phyloP scores from a whole-genome alignment of 768 basidiomycete genomes.

The Saitozyma sp. region DNA sequence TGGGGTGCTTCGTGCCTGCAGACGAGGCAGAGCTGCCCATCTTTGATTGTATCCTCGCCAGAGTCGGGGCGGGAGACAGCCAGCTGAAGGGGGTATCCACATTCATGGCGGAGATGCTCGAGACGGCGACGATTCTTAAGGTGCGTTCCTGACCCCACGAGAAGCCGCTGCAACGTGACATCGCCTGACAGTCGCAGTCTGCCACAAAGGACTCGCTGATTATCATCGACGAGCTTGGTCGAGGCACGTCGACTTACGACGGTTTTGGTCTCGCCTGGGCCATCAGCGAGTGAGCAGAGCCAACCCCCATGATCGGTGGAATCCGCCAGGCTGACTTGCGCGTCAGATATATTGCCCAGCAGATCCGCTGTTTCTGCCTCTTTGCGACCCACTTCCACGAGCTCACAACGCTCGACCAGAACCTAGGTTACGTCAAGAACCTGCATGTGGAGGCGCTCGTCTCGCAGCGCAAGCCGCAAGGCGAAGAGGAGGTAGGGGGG shows the following conservation, averaged over 20 bases:
- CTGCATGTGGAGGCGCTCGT: constrained; percentile 95
- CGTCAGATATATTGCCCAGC: constrained; percentile 81
- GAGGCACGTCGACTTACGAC: constrained; percentile 95
- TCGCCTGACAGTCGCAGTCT: constrained; percentile 58
- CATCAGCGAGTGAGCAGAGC: constrained; percentile 77
- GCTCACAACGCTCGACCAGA: constrained; percentile 84
- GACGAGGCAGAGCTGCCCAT: constrained; percentile 80
- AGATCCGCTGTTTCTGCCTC: constrained; percentile 88
- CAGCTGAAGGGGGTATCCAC: constrained; percentile 97
- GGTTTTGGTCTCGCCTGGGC: constrained; percentile 98
- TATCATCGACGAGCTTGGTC: constrained; percentile 94
- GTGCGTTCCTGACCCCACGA: constrained; percentile 55
- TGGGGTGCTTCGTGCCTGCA: constrained; percentile 93
- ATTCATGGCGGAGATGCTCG: constrained; percentile 99
- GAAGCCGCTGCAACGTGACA: background rate
- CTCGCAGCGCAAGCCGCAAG: constrained; percentile 52
- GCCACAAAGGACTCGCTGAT: constrained; percentile 90
- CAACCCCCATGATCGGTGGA: background rate
- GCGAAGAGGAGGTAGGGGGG: constrained; percentile 46
- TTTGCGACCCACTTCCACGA: constrained; percentile 99
- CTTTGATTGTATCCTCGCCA: constrained; percentile 91
- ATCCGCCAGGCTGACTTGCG: constrained; percentile 1
- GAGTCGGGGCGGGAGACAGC: constrained; percentile 96
- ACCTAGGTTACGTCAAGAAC: constrained; percentile 84
- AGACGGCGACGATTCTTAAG: constrained; percentile 90